These are phyloP conservation scores for Candida labiduridarum DNA, from an alignment of 1,139 yeast species.

Conservation along the genomic window DNA sequence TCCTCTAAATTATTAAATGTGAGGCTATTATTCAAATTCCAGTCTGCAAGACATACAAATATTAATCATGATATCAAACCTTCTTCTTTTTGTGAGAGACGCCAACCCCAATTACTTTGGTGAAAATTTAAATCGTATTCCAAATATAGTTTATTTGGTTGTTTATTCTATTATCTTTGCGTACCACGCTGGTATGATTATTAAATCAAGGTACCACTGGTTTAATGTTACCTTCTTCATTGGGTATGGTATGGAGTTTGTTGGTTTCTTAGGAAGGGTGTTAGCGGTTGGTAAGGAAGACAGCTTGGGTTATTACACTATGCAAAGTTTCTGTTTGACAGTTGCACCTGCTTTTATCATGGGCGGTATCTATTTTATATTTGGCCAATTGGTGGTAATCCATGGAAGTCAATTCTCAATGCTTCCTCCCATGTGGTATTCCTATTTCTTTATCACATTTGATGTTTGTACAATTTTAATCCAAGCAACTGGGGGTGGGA, in stretches of 20 bases:
- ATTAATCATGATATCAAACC: too few relatives aligned
- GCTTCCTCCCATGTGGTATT: conserved; percentile 72
- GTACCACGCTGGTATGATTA: conserved; percentile 21
- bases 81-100: too few relatives aligned
- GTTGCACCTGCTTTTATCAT: conserved; percentile 85
- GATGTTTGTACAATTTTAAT: conserved; percentile 71
- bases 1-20: too few relatives aligned
- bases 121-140: conserved; percentile 25
- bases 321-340: conserved; percentile 71
- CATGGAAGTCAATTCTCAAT: conserved; percentile 64
- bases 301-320: conserved; percentile 47
- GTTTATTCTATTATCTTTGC: conserved; percentile 28
- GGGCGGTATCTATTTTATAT: conserved; percentile 80
- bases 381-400: conserved; percentile 70
- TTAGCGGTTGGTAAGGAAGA: conserved; percentile 38
- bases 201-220: conserved; percentile 30
- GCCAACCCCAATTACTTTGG: conserved; percentile 23
- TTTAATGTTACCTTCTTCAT: conserved; percentile 32
- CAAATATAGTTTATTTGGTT: conserved; percentile 33
- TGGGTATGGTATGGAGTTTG: conserved; percentile 37
- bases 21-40: too few relatives aligned
- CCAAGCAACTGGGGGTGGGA: conserved; percentile 83
- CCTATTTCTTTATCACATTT: conserved; percentile 62
- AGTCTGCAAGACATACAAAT: too few relatives aligned
- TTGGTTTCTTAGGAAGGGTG: conserved; percentile 72